Evolutionary conservation across 345 rosid species (phyloP).

Genomic region (Syzygium aqueum): DNA sequence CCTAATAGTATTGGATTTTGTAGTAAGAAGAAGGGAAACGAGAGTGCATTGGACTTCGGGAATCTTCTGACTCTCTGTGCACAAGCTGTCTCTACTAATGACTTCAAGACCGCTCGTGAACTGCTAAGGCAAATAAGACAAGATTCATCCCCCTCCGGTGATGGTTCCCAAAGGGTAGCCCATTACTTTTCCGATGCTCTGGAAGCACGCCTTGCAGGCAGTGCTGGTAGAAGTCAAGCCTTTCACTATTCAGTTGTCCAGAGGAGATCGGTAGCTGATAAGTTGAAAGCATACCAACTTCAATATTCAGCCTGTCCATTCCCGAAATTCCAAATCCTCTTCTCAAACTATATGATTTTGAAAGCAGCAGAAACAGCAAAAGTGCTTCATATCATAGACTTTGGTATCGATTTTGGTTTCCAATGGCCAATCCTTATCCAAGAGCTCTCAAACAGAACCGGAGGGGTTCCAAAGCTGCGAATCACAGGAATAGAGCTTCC

Average conservation of each 20-base stretch:
- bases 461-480: conserved; percentile 41
- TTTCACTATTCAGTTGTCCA: background rate
- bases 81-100: conserved; percentile 17
- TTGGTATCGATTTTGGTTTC: conserved; percentile 40
- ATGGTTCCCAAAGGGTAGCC: conserved; percentile 27
- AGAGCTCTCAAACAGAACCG: conserved; percentile 12
- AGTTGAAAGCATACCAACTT: conserved; percentile 32
- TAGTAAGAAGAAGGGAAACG: background rate
- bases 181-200: conserved; percentile 32
- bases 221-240: conserved; percentile 3
- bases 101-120: conserved; percentile 13
- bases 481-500: conserved; percentile 30
- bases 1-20: conserved; percentile 11
- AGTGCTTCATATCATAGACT: conserved; percentile 40
- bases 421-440: conserved; percentile 47
- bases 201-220: conserved; percentile 16
- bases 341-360: conserved; percentile 21
- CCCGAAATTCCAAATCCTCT: conserved; percentile 17
- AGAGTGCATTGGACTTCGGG: conserved; percentile 17
- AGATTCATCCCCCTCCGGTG: conserved; percentile 24
- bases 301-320: conserved; percentile 24
- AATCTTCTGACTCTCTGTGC: conserved; percentile 22
- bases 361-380: conserved; percentile 18
- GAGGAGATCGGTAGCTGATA: conserved; percentile 22
- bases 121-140: conserved; percentile 24